A percentile compares a stretch with the other conserved stretches of the same genome.
phyloP scores from a whole-genome alignment of 805 yeast species.

The Teunomyces kruisii region DNA sequence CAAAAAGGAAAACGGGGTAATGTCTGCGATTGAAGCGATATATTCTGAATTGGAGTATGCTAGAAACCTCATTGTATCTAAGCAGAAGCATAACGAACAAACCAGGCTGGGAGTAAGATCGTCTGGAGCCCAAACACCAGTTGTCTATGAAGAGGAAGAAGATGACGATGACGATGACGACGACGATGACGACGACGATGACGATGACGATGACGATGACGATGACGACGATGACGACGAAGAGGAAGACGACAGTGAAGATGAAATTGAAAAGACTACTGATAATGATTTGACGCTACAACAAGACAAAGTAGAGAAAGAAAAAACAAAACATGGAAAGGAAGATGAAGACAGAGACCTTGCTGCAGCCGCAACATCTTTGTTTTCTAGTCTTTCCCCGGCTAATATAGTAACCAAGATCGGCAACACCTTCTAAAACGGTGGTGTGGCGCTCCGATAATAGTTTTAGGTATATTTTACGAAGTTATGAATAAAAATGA shows the following conservation, averaged over 20 bases:
- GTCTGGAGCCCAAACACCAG: constrained; percentile 30
- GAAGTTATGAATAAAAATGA: neutral
- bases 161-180: constrained; percentile 10
- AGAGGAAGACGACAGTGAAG: neutral
- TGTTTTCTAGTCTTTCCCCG: neutral
- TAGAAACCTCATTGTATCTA: constrained; percentile 50
- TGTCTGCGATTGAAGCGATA: constrained; percentile 71
- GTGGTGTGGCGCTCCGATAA: neutral
- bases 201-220: constrained; percentile 5
- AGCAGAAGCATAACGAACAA: constrained; percentile 37
- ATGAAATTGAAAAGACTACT: neutral
- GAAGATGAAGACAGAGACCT: constrained; percentile 2
- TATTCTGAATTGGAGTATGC: constrained; percentile 82
- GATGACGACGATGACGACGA: constrained; percentile 6
- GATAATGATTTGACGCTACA: neutral
- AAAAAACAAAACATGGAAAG: neutral
- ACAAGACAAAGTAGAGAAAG: neutral
- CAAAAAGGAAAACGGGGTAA: constrained; percentile 76
- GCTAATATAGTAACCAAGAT: neutral
- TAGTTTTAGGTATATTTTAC: neutral
- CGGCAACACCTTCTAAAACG: neutral
- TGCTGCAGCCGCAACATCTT: neutral
- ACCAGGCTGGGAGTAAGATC: constrained; percentile 12
- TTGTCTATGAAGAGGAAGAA: constrained; percentile 18
- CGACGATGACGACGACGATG: constrained; percentile 12